Base-by-base conservation (phyloP, 2,329 filamentous ascomycete species). In the Colletotrichum incanum region DNA sequence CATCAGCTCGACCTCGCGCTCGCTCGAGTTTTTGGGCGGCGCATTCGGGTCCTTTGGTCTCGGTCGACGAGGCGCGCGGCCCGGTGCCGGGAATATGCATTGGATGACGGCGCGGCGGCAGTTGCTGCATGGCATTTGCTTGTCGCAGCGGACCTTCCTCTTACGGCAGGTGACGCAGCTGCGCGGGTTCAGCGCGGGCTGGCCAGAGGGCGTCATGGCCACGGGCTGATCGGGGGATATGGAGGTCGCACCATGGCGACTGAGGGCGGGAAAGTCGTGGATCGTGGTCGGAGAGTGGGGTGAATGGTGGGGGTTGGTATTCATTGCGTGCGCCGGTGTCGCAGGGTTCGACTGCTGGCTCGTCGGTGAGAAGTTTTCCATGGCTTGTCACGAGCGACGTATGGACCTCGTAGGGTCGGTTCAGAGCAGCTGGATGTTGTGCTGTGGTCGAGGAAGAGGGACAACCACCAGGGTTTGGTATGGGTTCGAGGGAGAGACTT, bases 101-200 rank as follows among this genome's bases (percentile, higher is more conserved):
- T 92, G 89, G 70, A 93, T 93, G 76, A 91, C 85, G 50, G 91
- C 92, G 74, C 92, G 89, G 52, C 89, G 88, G 80, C 93, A 95
- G 80, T 95, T 94, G 76, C 90, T 90, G 80, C 93, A 95, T 20
- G 93, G 92, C 85, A 93, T 90, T 77, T 89, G 87, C 84, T 94
- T 94, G 84, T 95, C 92, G 85, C 93, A 95, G 77, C 92, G 92
- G 66, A 95, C 93, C 80, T 93, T 93, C 73, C 91, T 84, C 55
- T 86, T 84, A 14, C 86, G 82, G 73, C 86, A 87, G 49, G 85
- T 87, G 23, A 87, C 85, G 75, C 86, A 87, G 73, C 85, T 87
- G 72, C 86, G 81, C 39, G 86, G 86, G 73, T 87, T 87, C 58
- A 86, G 71, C 47, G 80, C 80, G 8, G 82, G 80, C 31, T 77